Conservation (phyloP, 1,284 basidiomycete genomes). For the Sporisorium reilianum region DNA sequence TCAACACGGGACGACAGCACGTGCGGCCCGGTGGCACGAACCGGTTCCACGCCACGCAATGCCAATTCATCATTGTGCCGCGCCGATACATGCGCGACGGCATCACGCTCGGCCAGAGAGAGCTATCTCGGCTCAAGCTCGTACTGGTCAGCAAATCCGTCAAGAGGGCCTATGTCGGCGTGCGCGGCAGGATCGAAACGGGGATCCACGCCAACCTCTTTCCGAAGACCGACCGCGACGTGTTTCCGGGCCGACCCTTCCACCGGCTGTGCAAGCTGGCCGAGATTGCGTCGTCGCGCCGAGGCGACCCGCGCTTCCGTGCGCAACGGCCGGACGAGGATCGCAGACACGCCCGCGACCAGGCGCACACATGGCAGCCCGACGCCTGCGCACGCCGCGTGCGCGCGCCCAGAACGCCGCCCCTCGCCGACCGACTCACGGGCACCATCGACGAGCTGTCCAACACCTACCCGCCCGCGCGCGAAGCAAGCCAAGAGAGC, state of each 20-base stretch:
- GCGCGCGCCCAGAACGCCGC: neutral
- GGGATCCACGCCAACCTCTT: neutral
- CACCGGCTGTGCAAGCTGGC: constrained; percentile 7
- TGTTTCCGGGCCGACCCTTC: neutral
- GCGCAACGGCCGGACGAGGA: neutral
- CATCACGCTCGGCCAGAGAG: neutral
- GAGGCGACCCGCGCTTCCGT: neutral
- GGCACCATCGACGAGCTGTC: neutral
- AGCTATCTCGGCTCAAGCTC: neutral
- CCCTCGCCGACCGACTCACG: neutral
- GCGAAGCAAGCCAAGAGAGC: constrained; percentile 1
- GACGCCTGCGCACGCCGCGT: neutral
- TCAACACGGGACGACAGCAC: neutral
- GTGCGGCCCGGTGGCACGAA: neutral
- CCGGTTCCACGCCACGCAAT: neutral
- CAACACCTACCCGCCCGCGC: too few species aligned
- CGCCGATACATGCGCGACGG: constrained; percentile 4
- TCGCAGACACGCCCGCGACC: neutral
- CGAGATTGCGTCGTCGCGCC: neutral
- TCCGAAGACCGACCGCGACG: accelerated
- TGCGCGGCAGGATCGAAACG: neutral
- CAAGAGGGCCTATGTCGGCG: neutral
- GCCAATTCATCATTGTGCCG: constrained; percentile 18
- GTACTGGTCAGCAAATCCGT: neutral
- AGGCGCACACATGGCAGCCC: neutral